A percentile compares a stretch with the other conserved stretches of the same genome.
Conservation (phyloP, 441 rosid species). For the Euphorbia schlechtendalii region DNA sequence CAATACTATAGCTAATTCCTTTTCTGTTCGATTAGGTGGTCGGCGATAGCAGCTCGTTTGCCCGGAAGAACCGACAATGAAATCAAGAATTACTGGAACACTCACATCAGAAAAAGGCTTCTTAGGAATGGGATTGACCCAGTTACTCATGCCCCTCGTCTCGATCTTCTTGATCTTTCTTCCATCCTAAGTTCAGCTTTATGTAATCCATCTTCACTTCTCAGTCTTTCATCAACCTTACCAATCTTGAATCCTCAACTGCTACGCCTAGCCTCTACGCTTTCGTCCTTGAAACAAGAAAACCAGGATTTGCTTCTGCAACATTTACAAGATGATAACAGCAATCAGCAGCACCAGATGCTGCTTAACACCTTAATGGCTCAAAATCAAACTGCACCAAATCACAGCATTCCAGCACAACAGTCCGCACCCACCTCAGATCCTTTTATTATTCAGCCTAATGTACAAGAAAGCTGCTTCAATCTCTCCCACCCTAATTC, state of each 20-base stretch:
- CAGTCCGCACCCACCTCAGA: slow-evolving; percentile 13
- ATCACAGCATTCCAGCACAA: slow-evolving; percentile 20
- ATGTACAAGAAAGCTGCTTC: slow-evolving; percentile 17
- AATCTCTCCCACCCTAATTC: slow-evolving; percentile 23
- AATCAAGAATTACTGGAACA: slow-evolving; percentile 91
- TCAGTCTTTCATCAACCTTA: slow-evolving; percentile 40
- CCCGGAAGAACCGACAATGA: slow-evolving; percentile 93
- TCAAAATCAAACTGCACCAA: slow-evolving; percentile 19
- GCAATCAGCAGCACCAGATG: slow-evolving; percentile 10
- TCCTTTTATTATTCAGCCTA: slow-evolving; percentile 18
- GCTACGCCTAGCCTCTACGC: slow-evolving; percentile 33
- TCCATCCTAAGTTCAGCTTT: slow-evolving; percentile 46
- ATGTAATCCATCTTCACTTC: slow-evolving; percentile 31
- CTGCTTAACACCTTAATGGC: slow-evolving; percentile 16
- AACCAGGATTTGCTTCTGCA: slow-evolving; percentile 34
- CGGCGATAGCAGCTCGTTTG: slow-evolving; percentile 84
- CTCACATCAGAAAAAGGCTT: slow-evolving; percentile 79
- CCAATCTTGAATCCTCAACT: slow-evolving; percentile 42
- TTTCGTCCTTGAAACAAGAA: slow-evolving; percentile 43
- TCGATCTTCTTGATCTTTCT: slow-evolving; percentile 62
- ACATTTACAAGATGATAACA: slow-evolving; percentile 30
- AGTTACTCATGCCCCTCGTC: slow-evolving; percentile 77
- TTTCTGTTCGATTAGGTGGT: slow-evolving; percentile 55
- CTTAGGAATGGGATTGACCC: slow-evolving; percentile 80
- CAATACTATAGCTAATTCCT: neutral